A percentile compares a stretch with the other conserved stretches of the same genome.
Evolutionary conservation across 2,329 filamentous ascomycete genomes (phyloP).

Genomic region (Furcasterigmium sp.): DNA sequence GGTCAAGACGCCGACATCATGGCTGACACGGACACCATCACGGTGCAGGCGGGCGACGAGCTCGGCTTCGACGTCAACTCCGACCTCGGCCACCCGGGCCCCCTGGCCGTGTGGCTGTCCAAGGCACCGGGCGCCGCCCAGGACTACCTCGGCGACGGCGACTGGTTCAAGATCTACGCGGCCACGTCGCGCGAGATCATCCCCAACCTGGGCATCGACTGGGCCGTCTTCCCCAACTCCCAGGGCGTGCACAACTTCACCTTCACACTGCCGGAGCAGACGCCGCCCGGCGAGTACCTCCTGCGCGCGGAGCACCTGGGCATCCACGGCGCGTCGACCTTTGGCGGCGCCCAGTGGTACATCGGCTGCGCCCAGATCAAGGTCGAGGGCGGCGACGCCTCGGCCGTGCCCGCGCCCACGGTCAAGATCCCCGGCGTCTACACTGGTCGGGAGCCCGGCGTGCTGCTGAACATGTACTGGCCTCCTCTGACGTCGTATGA

Average conservation of each 20-base stretch:
- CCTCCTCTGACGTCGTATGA: slow-evolving; percentile 24
- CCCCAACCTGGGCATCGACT: slow-evolving; percentile 20
- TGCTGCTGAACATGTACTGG: slow-evolving; percentile 29
- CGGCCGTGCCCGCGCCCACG: slow-evolving; percentile 17
- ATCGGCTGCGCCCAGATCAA: slow-evolving; percentile 27
- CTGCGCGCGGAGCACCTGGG: slow-evolving; percentile 30
- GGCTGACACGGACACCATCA: slow-evolving; percentile 27
- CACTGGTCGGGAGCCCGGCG: slow-evolving; percentile 23
- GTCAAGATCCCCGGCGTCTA: slow-evolving; percentile 27
- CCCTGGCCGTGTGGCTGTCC: slow-evolving; percentile 29
- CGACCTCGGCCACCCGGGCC: slow-evolving; percentile 30
- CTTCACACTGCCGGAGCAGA: slow-evolving; percentile 21
- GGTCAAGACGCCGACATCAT: slow-evolving; percentile 28
- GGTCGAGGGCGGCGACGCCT: slow-evolving; percentile 21
- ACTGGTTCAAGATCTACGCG: slow-evolving; percentile 32
- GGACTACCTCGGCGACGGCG: slow-evolving; percentile 25
- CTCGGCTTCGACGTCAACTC: slow-evolving; percentile 34
- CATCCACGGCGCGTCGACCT: slow-evolving; percentile 23
- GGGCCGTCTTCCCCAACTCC: slow-evolving; percentile 24
- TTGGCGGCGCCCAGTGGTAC: slow-evolving; percentile 30
- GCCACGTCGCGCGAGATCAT: slow-evolving; percentile 21
- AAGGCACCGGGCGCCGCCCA: slow-evolving; percentile 19
- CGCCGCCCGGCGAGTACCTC: slow-evolving; percentile 25
- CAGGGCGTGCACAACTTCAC: slow-evolving; percentile 27
- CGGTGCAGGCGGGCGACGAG: slow-evolving; percentile 29